Conservation (phyloP, 2,329 filamentous ascomycete genomes). For the Hymenoscyphus linearis region DNA sequence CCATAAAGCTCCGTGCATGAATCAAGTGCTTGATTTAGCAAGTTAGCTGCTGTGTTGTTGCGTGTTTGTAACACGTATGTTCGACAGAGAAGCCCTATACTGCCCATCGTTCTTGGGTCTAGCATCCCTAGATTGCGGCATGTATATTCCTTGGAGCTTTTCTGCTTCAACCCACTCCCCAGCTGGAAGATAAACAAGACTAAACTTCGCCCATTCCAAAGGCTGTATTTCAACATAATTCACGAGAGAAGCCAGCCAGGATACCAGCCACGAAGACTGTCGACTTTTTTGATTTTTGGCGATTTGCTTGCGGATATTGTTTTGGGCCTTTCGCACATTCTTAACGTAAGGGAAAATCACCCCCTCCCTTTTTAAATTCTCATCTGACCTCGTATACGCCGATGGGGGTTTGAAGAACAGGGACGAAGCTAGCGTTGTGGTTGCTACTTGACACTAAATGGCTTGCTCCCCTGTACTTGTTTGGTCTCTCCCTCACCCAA, state of each 20-base stretch:
- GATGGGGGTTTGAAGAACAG: conserved; percentile 26
- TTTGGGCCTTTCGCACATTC: conserved; percentile 19
- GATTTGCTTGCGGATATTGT: conserved; percentile 2
- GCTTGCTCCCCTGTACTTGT: conserved; percentile 1
- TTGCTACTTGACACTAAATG: conserved; percentile 3
- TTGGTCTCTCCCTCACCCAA: conserved; percentile 1
- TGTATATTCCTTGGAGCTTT: conserved; percentile 23
- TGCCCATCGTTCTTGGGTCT: conserved; percentile 20
- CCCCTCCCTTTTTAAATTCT: conserved; percentile 16
- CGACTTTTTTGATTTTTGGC: conserved; percentile 11
- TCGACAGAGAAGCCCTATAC: conserved; percentile 22
- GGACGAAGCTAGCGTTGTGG: conserved; percentile 19
- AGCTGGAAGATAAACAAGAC: conserved; percentile 25
- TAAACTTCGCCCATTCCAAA: conserved; percentile 26
- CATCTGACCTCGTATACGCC: conserved; percentile 16
- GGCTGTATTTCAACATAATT: conserved; percentile 9
- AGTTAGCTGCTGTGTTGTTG: conserved; percentile 23
- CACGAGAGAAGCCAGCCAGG: neutral
- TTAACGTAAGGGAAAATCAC: conserved; percentile 31
- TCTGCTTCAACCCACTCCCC: conserved; percentile 27
- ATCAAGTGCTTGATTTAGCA: conserved; percentile 24
- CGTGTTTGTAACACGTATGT: conserved; percentile 22
- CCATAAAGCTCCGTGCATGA: conserved; percentile 22
- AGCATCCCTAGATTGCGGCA: conserved; percentile 22
- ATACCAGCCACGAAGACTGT: conserved; percentile 3